Percentiles rank a stretch among this genome's conserved stretches.
Evolutionary conservation across 805 yeast species (phyloP).

Genomic region (Novakomyces olei): DNA sequence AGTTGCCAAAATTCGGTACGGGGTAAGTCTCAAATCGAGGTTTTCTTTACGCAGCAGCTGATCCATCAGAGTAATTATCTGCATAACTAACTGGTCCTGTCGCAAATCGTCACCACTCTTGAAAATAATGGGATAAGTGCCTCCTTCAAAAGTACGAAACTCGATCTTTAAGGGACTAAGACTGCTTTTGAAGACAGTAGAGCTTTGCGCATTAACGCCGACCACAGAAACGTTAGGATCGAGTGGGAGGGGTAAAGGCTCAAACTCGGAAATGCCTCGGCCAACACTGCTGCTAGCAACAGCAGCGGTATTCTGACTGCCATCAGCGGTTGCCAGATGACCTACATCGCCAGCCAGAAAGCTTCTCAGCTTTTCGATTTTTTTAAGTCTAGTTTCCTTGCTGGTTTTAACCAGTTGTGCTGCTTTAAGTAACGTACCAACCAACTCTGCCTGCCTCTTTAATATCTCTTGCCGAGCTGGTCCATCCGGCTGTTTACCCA

Average conservation of each 20-base stretch:
- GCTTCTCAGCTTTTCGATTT: conserved; percentile 45
- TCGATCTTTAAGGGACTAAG: conserved; percentile 71
- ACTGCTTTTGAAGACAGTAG: conserved; percentile 76
- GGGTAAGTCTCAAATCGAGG: conserved; percentile 65
- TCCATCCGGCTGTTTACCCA: conserved; percentile 15
- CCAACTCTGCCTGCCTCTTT: conserved; percentile 43
- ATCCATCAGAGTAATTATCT: conserved; percentile 79
- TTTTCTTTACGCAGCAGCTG: conserved; percentile 70
- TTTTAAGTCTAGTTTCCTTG: conserved; percentile 59
- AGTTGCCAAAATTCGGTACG: conserved; percentile 77
- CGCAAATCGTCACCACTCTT: conserved; percentile 89
- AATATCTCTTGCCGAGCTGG: conserved; percentile 16
- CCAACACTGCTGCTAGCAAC: no score
- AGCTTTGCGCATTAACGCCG: conserved; percentile 60
- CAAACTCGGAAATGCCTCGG: conserved; percentile 20
- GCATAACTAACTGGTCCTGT: conserved; percentile 93
- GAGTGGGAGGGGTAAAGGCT: conserved; percentile 51
- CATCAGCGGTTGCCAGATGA: no score
- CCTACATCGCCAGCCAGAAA: conserved; percentile 27
- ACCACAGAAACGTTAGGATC: conserved; percentile 57
- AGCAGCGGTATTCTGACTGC: no score
- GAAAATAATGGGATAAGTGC: conserved; percentile 60
- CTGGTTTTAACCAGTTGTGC: conserved; percentile 40
- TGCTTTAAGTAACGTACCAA: conserved; percentile 38
- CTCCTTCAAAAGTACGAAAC: conserved; percentile 34